A percentile compares a stretch with the other conserved stretches of the same genome.
phyloP scores from a whole-genome alignment of 2,329 filamentous ascomycete species.

The Paraconiothyrium brasiliense region DNA sequence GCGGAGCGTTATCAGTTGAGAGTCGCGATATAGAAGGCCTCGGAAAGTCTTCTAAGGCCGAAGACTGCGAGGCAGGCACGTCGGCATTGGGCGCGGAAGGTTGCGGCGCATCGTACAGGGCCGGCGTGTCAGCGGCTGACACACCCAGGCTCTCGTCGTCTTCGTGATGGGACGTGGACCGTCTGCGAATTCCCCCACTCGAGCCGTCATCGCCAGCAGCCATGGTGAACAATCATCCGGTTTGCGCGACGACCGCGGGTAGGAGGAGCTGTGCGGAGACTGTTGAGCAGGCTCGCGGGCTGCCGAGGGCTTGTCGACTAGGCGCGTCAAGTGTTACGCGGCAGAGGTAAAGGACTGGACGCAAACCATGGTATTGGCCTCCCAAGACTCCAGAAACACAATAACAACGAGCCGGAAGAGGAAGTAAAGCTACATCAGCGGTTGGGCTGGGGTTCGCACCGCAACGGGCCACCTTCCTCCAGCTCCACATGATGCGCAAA shows the following conservation, averaged over 20 bases:
- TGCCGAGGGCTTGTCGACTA: conserved; percentile 9
- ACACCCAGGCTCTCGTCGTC: conserved; percentile 33
- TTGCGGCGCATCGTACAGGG: conserved; percentile 16
- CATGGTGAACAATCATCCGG: conserved; percentile 39
- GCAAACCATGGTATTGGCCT: conserved; percentile 3
- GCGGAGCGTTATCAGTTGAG: conserved; percentile 39
- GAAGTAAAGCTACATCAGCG: not conserved
- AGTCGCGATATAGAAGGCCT: conserved; percentile 37
- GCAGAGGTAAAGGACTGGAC: conserved; percentile 4
- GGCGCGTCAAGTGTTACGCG: conserved; percentile 25
- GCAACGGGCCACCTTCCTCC: conserved; percentile 4
- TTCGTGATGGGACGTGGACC: conserved; percentile 35
- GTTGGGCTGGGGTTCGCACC: not conserved
- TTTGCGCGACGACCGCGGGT: not conserved
- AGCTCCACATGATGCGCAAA: conserved; percentile 6
- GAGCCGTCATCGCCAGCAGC: conserved; percentile 35
- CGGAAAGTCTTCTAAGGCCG: conserved; percentile 32
- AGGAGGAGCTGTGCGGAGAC: not conserved
- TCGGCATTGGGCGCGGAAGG: conserved; percentile 21
- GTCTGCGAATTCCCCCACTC: conserved; percentile 39
- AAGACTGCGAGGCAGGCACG: conserved; percentile 29
- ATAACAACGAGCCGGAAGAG: not conserved
- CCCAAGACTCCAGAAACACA: not conserved
- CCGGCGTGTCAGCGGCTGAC: conserved; percentile 19
- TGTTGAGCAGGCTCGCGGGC: not conserved